Conservation (phyloP, 1,139 yeast species). For the Blastobotrys proliferans region DNA sequence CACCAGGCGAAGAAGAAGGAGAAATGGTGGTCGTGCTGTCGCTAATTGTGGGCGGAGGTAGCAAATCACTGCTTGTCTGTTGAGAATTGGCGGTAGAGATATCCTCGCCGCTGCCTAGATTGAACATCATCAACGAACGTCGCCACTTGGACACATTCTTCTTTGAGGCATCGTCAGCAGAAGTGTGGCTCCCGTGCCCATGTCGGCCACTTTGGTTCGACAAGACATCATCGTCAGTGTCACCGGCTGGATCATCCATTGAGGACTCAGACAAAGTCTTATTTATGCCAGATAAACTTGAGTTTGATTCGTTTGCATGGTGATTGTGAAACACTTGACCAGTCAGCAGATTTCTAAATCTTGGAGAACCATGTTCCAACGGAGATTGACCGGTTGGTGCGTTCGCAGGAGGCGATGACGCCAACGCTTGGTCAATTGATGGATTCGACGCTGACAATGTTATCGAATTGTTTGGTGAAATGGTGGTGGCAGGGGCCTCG, state of each 20-base stretch:
- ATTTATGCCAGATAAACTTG: slow-evolving; percentile 18
- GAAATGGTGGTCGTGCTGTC: slow-evolving; percentile 2
- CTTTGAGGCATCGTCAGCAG: background rate
- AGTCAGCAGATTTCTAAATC: slow-evolving; percentile 2
- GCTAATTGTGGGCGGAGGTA: slow-evolving; percentile 10
- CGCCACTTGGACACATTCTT: slow-evolving; percentile 30
- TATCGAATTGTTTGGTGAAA: background rate
- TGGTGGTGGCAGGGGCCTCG: background rate
- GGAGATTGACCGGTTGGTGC: background rate
- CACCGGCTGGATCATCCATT: slow-evolving; percentile 6
- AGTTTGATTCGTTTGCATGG: slow-evolving; percentile 25
- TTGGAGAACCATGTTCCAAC: slow-evolving; percentile 3
- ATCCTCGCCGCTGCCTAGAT: slow-evolving; percentile 12
- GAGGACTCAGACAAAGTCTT: slow-evolving; percentile 23
- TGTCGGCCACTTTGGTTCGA: slow-evolving; percentile 18
- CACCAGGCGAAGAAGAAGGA: slow-evolving; percentile 13
- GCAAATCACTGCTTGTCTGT: slow-evolving; percentile 5
- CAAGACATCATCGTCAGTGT: background rate
- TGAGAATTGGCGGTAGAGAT: background rate
- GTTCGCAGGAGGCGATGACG: slow-evolving; percentile 16
- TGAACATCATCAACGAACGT: slow-evolving; percentile 28
- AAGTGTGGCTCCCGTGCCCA: slow-evolving; percentile 13
- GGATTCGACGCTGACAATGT: slow-evolving; percentile 15
- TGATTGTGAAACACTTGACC: slow-evolving; percentile 3
- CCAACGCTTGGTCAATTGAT: slow-evolving; percentile 26